phyloP scores from a whole-genome alignment of 352 stramenopile species.

The Phytophthora boehmeriae region DNA sequence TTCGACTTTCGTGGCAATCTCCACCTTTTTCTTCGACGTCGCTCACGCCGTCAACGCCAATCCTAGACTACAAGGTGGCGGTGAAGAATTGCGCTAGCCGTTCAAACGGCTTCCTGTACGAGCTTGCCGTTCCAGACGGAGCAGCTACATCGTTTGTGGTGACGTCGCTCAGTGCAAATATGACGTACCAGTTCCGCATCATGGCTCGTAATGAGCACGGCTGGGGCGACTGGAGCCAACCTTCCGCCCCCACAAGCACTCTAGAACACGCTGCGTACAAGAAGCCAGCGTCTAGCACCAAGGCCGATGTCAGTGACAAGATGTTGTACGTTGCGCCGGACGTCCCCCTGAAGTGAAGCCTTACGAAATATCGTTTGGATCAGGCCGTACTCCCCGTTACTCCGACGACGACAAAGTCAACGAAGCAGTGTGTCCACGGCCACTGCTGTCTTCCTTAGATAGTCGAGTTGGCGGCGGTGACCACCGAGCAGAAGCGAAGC shows the following conservation, averaged over 20 bases:
- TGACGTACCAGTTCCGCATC: conserved; percentile 88
- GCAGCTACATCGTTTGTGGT: conserved; percentile 36
- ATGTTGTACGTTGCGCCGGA: conserved; percentile 42
- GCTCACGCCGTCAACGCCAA: conserved; percentile 15
- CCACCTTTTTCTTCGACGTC: conserved; percentile 17
- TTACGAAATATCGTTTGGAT: conserved; percentile 57
- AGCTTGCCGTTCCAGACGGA: conserved; percentile 40
- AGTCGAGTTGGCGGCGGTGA: conserved; percentile 10
- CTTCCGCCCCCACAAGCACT: conserved; percentile 63
- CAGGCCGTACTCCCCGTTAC: conserved; percentile 70
- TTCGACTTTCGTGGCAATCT: conserved; percentile 54
- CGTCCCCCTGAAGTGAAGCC: conserved; percentile 55
- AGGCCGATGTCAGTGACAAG: conserved; percentile 5
- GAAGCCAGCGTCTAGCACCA: conserved; percentile 1
- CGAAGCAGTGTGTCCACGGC: conserved; percentile 42
- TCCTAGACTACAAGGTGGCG: conserved; percentile 61
- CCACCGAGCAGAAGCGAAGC: conserved; percentile 24
- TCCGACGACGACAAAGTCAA: conserved; percentile 42
- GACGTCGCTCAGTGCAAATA: conserved; percentile 71
- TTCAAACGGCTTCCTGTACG: conserved; percentile 60
- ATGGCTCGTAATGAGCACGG: conserved; percentile 71
- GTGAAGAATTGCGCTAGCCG: conserved; percentile 68
- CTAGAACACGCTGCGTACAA: conserved; percentile 24
- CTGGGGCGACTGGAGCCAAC: conserved; percentile 73
- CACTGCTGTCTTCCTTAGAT: conserved; percentile 21